Percentiles rank a stretch among this genome's conserved stretches.
Evolutionary conservation across 352 stramenopile genomes (phyloP).

Genomic region (Lagenidium giganteum): DNA sequence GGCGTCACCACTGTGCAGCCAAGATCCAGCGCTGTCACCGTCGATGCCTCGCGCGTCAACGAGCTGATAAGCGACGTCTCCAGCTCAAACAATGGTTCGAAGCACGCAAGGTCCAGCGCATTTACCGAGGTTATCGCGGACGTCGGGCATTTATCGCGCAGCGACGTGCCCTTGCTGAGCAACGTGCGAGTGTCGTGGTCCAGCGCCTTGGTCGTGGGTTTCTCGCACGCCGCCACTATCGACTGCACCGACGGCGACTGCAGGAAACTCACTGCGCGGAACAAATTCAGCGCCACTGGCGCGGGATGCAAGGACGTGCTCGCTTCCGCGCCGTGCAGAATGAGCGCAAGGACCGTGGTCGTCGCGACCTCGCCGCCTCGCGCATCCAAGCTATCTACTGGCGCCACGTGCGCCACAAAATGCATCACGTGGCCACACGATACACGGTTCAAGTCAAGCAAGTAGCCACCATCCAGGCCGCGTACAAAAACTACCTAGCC

Average conservation of each 20-base stretch:
- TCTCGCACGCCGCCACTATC: slow-evolving; percentile 11
- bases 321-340: background rate
- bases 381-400: slow-evolving; percentile 37
- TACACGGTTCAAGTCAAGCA: slow-evolving; percentile 13
- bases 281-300: slow-evolving; percentile 24
- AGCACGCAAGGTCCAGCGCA: slow-evolving; percentile 34
- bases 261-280: background rate
- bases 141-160: slow-evolving; percentile 5
- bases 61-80: background rate
- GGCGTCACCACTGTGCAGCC: slow-evolving; percentile 13
- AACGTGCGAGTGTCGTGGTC: slow-evolving; percentile 14
- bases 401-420: slow-evolving; percentile 18
- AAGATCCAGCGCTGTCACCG: slow-evolving; percentile 29
- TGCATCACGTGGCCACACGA: slow-evolving; percentile 9
- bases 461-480: slow-evolving; percentile 28
- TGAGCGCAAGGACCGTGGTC: slow-evolving; percentile 5
- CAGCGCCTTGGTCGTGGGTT: slow-evolving; percentile 20
- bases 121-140: slow-evolving; percentile 30
- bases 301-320: slow-evolving; percentile 15
- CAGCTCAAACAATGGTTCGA: slow-evolving; percentile 28
- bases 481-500: slow-evolving; percentile 54
- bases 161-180: background rate
- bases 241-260: slow-evolving; percentile 5
- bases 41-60: slow-evolving; percentile 17
- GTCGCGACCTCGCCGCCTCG: slow-evolving; percentile 22